A percentile compares a stretch with the other conserved stretches of the same genome.
phyloP scores from a whole-genome alignment of 805 yeast species.

The Lipomyces spencermartinsiae region DNA sequence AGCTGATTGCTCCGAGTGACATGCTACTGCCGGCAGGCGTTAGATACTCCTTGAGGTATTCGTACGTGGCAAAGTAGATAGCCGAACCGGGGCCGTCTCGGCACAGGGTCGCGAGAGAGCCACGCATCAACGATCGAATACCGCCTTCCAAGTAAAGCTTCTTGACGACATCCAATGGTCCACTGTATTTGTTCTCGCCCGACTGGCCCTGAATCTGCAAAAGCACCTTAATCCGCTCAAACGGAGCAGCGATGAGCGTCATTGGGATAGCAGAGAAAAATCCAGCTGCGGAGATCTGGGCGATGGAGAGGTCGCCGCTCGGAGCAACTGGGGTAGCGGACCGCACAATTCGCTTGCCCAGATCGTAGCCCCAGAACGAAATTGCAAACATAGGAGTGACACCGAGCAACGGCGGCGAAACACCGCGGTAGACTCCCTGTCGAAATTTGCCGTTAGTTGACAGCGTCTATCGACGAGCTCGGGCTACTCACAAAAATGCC shows the following conservation, averaged over 20 bases:
- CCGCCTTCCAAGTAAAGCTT: constrained; percentile 83
- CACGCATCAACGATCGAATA: constrained; percentile 81
- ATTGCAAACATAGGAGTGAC: constrained; percentile 99
- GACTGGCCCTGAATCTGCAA: constrained; percentile 74
- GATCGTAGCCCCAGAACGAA: constrained; percentile 97
- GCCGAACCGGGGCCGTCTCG: constrained; percentile 99
- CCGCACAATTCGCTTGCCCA: constrained; percentile 80
- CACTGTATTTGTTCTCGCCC: constrained; percentile 48
- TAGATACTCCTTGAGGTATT: constrained; percentile 69
- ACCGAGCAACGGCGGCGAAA: constrained; percentile 91
- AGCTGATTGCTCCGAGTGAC: constrained; percentile 74
- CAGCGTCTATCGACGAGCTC: not conserved
- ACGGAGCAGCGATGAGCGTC: constrained; percentile 95
- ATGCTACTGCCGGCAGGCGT: constrained; percentile 57
- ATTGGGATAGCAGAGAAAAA: constrained; percentile 94
- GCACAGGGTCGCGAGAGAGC: constrained; percentile 89
- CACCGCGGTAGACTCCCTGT: constrained; percentile 87
- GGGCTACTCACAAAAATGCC: constrained; percentile 55
- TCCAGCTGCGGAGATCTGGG: constrained; percentile 87
- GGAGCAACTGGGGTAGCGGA: constrained; percentile 47
- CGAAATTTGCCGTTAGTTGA: not conserved
- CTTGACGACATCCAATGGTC: constrained; percentile 65
- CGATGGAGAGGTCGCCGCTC: constrained; percentile 58
- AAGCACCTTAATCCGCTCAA: constrained; percentile 93
- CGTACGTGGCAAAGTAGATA: constrained; percentile 92